Evolutionary conservation across 2,329 filamentous ascomycete genomes (phyloP).

Genomic region (Calonectria multiphialidica): DNA sequence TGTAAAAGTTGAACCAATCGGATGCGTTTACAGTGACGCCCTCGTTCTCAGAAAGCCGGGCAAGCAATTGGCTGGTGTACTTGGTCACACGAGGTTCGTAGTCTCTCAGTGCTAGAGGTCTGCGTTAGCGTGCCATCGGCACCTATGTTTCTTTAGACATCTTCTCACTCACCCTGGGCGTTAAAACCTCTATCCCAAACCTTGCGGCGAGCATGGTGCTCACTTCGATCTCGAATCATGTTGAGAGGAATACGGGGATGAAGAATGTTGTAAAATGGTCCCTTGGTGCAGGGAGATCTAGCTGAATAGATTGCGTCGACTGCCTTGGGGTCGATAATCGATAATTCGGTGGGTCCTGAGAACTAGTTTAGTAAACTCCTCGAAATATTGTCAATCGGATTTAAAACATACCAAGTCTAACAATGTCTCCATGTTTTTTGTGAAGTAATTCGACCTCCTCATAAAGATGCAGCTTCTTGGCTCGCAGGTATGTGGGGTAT

Average conservation of each 20-base stretch:
- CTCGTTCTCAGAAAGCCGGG: constrained; percentile 25
- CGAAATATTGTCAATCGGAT: too few species aligned
- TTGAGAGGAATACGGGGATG: constrained; percentile 14
- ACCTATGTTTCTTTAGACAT: not conserved
- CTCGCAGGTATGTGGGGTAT: constrained; percentile 35
- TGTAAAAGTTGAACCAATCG: constrained; percentile 48
- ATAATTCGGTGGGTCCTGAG: constrained; percentile 26
- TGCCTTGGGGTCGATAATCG: constrained; percentile 15
- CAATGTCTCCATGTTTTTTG: constrained; percentile 23
- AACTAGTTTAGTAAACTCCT: not conserved
- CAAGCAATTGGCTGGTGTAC: constrained; percentile 39
- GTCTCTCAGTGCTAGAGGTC: constrained; percentile 6
- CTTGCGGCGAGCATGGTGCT: constrained; percentile 23
- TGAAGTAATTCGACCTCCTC: constrained; percentile 40
- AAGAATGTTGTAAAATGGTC: constrained; percentile 27
- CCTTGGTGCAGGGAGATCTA: constrained; percentile 24
- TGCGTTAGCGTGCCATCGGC: not conserved
- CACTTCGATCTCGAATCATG: constrained; percentile 18
- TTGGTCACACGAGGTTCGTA: constrained; percentile 45
- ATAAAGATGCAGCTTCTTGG: constrained; percentile 38
- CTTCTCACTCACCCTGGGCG: constrained; percentile 9
- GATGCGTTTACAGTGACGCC: constrained; percentile 44
- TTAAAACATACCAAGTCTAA: constrained; percentile 18
- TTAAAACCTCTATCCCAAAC: constrained; percentile 27
- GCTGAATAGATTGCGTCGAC: constrained; percentile 18